Percentiles rank a stretch among this genome's conserved stretches.
These are phyloP conservation scores for Aspergillus sp. DNA, from an alignment of 2,329 filamentous ascomycete genomes.

Conservation along the genomic window DNA sequence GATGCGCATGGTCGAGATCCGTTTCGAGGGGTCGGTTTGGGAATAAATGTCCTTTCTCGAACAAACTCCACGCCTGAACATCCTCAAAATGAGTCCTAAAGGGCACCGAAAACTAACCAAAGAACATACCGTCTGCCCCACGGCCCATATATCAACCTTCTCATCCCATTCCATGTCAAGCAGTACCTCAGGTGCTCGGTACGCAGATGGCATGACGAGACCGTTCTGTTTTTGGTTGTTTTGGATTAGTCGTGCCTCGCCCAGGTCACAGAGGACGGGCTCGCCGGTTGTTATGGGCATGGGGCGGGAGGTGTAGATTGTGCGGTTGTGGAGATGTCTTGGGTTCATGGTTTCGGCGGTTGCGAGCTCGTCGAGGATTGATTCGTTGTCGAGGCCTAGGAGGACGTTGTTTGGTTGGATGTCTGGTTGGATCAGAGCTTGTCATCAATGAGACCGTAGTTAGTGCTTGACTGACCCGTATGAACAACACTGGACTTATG, in stretches of 20 bases:
- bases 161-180: slow-evolving; percentile 37
- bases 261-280: slow-evolving; percentile 42
- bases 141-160: slow-evolving; percentile 43
- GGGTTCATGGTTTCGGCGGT: slow-evolving; percentile 32
- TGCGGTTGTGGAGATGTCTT: slow-evolving; percentile 28
- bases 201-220: slow-evolving; percentile 14
- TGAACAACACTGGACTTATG: slow-evolving; percentile 64
- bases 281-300: slow-evolving; percentile 24
- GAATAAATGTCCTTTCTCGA: slow-evolving; percentile 39
- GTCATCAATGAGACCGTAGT: not conserved
- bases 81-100: not conserved
- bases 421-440: slow-evolving; percentile 13
- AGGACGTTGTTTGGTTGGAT: slow-evolving; percentile 40
- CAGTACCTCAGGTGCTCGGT: slow-evolving; percentile 34
- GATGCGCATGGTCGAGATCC: slow-evolving; percentile 29
- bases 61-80: slow-evolving; percentile 34
- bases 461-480: slow-evolving; percentile 12
- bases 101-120: no score
- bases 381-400: slow-evolving; percentile 29
- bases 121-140: slow-evolving; percentile 38
- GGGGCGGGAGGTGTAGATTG: slow-evolving; percentile 35
- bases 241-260: slow-evolving; percentile 34
- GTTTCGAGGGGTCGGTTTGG: slow-evolving; percentile 23
- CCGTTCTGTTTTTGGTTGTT: slow-evolving; percentile 18
- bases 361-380: slow-evolving; percentile 29